Percentiles rank a stretch among this genome's conserved stretches.
phyloP scores from a whole-genome alignment of 345 rosid species.

The Linum trigynum region DNA sequence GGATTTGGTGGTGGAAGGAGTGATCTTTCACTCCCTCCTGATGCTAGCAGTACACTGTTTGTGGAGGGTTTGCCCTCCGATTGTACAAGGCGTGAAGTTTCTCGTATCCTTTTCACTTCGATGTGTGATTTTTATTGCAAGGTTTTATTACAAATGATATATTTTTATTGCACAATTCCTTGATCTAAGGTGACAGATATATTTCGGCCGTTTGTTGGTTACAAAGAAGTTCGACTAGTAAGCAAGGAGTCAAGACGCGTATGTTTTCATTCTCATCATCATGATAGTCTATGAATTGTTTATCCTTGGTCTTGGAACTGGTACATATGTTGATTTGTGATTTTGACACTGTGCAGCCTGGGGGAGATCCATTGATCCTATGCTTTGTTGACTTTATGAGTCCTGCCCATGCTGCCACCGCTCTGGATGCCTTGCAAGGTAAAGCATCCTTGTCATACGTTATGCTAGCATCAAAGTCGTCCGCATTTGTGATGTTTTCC shows the following conservation, averaged over 20 bases:
- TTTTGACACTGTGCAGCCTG: constrained; percentile 35
- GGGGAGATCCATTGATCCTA: constrained; percentile 44
- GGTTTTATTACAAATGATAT: not conserved
- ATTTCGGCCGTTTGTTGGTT: constrained; percentile 68
- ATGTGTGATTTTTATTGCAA: constrained; percentile 7
- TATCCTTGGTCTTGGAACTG: not conserved
- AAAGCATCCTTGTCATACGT: constrained; percentile 12
- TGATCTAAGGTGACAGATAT: constrained; percentile 39
- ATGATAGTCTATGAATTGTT: not conserved
- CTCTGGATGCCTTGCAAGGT: constrained; percentile 71
- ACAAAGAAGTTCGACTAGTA: constrained; percentile 64
- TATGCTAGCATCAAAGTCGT: not conserved
- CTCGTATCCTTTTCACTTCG: constrained; percentile 42
- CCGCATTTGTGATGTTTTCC: no score
- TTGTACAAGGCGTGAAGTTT: constrained; percentile 46
- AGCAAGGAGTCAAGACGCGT: constrained; percentile 55
- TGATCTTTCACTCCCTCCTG: constrained; percentile 52
- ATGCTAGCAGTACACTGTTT: constrained; percentile 47
- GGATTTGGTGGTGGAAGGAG: constrained; percentile 39
- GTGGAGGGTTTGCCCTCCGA: constrained; percentile 60
- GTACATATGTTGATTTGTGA: constrained; percentile 8
- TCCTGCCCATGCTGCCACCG: constrained; percentile 64
- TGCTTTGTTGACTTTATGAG: constrained; percentile 12
- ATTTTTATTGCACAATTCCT: constrained; percentile 20
- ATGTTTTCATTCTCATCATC: constrained; percentile 15